Evolutionary conservation across 352 stramenopile species (phyloP), one percentile per base, ranked within the genome.

Genomic region (Aphanomyces stellatus): DNA sequence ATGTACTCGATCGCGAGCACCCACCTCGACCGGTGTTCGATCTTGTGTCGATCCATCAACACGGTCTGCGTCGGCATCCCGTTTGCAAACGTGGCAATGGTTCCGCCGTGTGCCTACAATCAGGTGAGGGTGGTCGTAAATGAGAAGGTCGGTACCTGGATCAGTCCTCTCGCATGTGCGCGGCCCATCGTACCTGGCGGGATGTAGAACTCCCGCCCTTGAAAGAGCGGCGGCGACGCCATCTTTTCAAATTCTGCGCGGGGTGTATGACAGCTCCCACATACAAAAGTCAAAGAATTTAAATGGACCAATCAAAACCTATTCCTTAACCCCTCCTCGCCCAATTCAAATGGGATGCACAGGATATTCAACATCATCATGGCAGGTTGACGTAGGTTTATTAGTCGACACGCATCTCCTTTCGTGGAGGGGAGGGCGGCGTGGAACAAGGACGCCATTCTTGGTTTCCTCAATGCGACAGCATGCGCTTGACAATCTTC

Each of bases 41-140:
- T 37, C 11, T 33, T 19, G 40, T 57, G 37, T 37, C 41, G 48
- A n/a, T 67, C 60, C 43, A 59, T 49, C 19, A 67, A 41, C 49
- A 57, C 49, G 19, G n/a, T 43, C 22, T 42, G 60, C 13, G 57
- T 37, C 24, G n/a, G 35, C 19, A 25, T 10, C 13, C 51, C n/a
- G 5, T 3, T 28, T 13, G 22, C 17, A 15, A 6, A 10, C 5
- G 10, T 40, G 10, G 51, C 46, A 19, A 67, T 41, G 7, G 25
- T 37, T 28, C 60, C 60, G 10, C 60, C 60, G 43, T 67, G 19
- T 11, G 48, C 60, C 60, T 67, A 59, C 27, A 30, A n/a, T 4
- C 37, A 46, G 25, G 4, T 67, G 43, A 67, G 24, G 27, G 27
- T 15, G 3, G 49, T 11, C 6, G 19, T 11, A 30, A 31, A 15